Base-by-base conservation (phyloP, 2,329 filamentous ascomycete genomes). In the Alternaria arborescens region DNA sequence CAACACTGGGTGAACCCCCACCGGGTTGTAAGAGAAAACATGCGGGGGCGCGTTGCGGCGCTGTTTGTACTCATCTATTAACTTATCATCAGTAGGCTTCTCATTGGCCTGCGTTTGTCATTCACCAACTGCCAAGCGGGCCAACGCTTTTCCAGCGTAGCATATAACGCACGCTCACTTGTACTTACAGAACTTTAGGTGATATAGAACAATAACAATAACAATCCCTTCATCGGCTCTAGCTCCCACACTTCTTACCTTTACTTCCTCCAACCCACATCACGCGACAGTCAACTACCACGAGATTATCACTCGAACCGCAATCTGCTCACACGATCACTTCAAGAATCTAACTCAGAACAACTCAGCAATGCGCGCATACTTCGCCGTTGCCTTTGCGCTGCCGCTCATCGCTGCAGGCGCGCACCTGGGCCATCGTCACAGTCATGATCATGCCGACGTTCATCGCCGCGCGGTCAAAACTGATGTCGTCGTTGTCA, bases 401-500 rank as follows among this genome's bases (percentile, higher is more conserved):
- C 10, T 66, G 10, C 56, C 40, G 3, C 40, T 66, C 8, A 32
- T 62, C 11, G 51, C 52, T 8, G n/a, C 41, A 1, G 55, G 51
- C n/a, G 50, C 40, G 2, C 28, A 40, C 2, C 5, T 50, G 16
- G 52, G 20, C 11, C 7, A 20, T 10, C 52, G 20, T 1, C 52
- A 62, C 20, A 8, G 20, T 26, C 56, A 64, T 34, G 6, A 28
- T 3, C 54, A 55, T 51, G 52, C 38, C n/a, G 32, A 47, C 18
- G 12, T 28, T 12, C n/a, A 60, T 16, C 44, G 26, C 34, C 58
- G 58, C 12, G 55, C 34, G 2, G 26, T 65, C 12, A 38, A 43
- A 16, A 55, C 58, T 1, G 18, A 61, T 16, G 36, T 62, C 0
- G 53, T 68, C 3, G 52, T 59, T n/a, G 53, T 69, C 22, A 69